A percentile compares a stretch with the other conserved stretches of the same genome.
Evolutionary conservation across 495 filamentous ascomycete genomes (phyloP).

Genomic region (Neohortaea acidophila): DNA sequence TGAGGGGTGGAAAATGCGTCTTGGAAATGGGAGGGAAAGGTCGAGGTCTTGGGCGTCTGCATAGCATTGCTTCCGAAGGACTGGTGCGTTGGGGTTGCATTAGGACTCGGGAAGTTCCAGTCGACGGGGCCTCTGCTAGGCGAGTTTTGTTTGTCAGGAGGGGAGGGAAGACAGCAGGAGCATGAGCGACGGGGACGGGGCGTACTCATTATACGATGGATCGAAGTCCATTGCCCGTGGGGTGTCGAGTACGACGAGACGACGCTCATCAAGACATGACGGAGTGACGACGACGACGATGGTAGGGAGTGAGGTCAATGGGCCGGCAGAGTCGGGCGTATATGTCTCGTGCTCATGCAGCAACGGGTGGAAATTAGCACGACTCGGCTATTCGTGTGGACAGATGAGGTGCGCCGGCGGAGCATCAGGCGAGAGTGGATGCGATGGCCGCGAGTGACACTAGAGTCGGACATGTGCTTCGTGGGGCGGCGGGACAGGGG

Average conservation of each 20-base stretch:
- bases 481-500: too few species aligned
- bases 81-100: constrained; percentile 23
- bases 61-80: constrained; percentile 17
- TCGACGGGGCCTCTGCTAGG: constrained; percentile 14
- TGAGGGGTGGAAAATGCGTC: constrained; percentile 29
- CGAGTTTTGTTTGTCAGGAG: constrained; percentile 1
- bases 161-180: not conserved
- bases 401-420: too few species aligned
- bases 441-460: too few species aligned
- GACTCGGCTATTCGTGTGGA: too few species aligned
- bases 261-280: not conserved
- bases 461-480: too few species aligned
- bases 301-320: too few species aligned
- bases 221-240: constrained; percentile 13
- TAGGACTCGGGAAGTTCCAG: constrained; percentile 29
- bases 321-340: too few species aligned
- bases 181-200: not conserved
- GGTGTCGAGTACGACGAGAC: not conserved
- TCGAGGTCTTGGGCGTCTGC: constrained; percentile 24
- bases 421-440: too few species aligned
- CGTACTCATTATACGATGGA: constrained; percentile 12
- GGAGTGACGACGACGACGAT: too few species aligned
- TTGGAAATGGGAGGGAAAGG: constrained; percentile 24
- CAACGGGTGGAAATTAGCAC: too few species aligned
- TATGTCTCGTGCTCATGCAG: too few species aligned